phyloP scores from a whole-genome alignment of 768 basidiomycete genomes.

The Xerocomus spinulosus region DNA sequence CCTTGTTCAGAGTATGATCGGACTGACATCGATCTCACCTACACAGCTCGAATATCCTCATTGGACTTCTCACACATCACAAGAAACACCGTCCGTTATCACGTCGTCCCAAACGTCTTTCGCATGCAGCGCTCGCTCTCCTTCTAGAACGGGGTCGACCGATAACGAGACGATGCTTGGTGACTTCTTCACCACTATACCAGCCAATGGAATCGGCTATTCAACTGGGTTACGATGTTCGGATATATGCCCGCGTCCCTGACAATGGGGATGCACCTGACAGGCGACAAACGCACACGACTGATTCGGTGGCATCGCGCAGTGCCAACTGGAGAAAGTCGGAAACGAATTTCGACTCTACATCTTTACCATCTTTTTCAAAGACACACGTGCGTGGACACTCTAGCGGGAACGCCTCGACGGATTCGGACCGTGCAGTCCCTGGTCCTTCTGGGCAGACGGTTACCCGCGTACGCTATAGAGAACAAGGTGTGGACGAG shows the following conservation, averaged over 20 bases:
- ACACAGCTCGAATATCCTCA: slow-evolving; percentile 78
- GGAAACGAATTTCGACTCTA: slow-evolving; percentile 5
- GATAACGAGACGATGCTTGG: slow-evolving; percentile 68
- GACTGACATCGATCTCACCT: slow-evolving; percentile 9
- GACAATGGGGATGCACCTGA: slow-evolving; percentile 63
- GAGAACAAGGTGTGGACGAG: slow-evolving; percentile 95
- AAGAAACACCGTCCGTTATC: slow-evolving; percentile 45
- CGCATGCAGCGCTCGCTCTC: slow-evolving; percentile 71
- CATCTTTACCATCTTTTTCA: neutral
- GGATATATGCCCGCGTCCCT: slow-evolving; percentile 66
- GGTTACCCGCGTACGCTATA: slow-evolving; percentile 52
- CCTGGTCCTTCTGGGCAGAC: slow-evolving; percentile 17
- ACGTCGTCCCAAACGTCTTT: slow-evolving; percentile 50
- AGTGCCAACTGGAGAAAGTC: slow-evolving; percentile 21
- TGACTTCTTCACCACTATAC: slow-evolving; percentile 78
- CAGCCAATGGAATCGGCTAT: slow-evolving; percentile 74
- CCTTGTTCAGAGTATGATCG: neutral
- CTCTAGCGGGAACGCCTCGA: slow-evolving; percentile 21
- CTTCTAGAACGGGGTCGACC: slow-evolving; percentile 80
- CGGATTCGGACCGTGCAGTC: slow-evolving; percentile 24
- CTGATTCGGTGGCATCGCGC: slow-evolving; percentile 14
- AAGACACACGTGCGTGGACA: slow-evolving; percentile 15
- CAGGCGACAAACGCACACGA: slow-evolving; percentile 27
- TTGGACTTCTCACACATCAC: slow-evolving; percentile 71
- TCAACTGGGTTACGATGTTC: slow-evolving; percentile 70